Base-by-base conservation (phyloP, 2,329 filamentous ascomycete genomes). In the Apiospora hydei region DNA sequence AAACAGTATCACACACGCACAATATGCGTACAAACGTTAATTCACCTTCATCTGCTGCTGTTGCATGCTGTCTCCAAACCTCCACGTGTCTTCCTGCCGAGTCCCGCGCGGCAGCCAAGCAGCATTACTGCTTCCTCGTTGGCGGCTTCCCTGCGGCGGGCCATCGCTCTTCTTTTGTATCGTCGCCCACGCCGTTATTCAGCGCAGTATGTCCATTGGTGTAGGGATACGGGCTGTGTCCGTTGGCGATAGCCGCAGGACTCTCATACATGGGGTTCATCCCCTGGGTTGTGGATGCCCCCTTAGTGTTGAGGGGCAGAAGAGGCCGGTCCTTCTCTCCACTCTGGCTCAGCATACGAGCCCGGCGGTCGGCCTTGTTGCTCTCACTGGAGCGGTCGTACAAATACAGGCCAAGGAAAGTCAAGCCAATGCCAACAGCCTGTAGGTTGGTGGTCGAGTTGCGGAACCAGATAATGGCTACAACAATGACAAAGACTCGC, bases 401-500 rank as follows among this genome's bases (percentile, higher is more conserved):
- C 53, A 99, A 88, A 81, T 98, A 99, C 18, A 99, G 87, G 0
- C 96, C 96, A 43, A 98, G 78, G 80, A 98, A 98, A 0, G 96
- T 99, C 66, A 99, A 89, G 4, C 84, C 89, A 78, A 99, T 98
- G 21, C 96, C 96, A 57, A 93, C 86, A 0, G 90, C 94, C 82
- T 99, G 96, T 21, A 97, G 82, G 21, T 87, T 88, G 6, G 94
- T 98, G 44, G 96, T 98, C 1, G 93, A 90, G 81, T 92, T 98
- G 75, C 94, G 93, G 83, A 98, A 99, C 96, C 96, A 99, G 76
- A 98, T 85, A 74, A 99, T 96, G 8, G 96, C 95, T 77, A 98
- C 93, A 72, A 96, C 90, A 77, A 99, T 98, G 78, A 99, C 96
- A 79, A 98, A 98, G 16, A 99, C 96, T 68, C 96, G 93, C 85